Percentiles rank a stretch among this genome's conserved stretches.
Evolutionary conservation across 176 grass and related monocot species (phyloP).

Genomic region (Paspalum notatum): DNA sequence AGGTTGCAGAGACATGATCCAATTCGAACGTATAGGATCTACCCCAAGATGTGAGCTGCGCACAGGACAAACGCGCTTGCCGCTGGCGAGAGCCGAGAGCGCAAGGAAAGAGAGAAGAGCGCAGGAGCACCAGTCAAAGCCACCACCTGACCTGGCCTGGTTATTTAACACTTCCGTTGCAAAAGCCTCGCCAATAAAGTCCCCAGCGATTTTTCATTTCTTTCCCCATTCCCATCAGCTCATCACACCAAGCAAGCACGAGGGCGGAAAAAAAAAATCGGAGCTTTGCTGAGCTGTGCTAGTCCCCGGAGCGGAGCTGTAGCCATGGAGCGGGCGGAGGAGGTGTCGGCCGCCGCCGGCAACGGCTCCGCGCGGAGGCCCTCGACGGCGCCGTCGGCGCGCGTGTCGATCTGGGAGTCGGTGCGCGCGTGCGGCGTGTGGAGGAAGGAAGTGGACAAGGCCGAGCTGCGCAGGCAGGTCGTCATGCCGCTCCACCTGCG

Average conservation of each 20-base stretch:
- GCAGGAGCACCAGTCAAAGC: constrained; percentile 5
- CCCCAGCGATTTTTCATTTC: not conserved
- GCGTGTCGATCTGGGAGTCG: constrained; percentile 92
- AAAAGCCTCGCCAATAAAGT: not conserved
- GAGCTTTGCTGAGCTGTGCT: constrained; percentile 37
- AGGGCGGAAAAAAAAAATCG: not conserved
- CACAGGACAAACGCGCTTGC: not conserved
- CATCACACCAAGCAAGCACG: not conserved
- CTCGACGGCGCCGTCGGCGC: constrained; percentile 47
- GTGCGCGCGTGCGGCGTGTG: constrained; percentile 72
- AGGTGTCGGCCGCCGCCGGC: not conserved
- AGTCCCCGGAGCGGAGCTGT: constrained; percentile 11
- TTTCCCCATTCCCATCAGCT: constrained; percentile 16
- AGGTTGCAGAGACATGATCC: not conserved
- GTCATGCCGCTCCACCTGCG: constrained; percentile 81
- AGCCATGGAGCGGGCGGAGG: constrained; percentile 57
- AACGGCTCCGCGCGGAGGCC: not conserved
- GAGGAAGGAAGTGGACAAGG: constrained; percentile 71
- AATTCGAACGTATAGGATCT: too few relatives aligned
- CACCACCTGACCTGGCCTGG: constrained; percentile 2
- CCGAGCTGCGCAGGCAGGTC: constrained; percentile 67
- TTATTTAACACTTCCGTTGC: not conserved
- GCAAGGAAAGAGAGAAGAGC: not conserved
- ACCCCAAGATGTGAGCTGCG: too few relatives aligned
- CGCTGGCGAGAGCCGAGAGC: not conserved